Percentiles rank a stretch among this genome's conserved stretches.
phyloP scores from a whole-genome alignment of 2,329 filamentous ascomycete species.

The Aspergillus versicolor region DNA sequence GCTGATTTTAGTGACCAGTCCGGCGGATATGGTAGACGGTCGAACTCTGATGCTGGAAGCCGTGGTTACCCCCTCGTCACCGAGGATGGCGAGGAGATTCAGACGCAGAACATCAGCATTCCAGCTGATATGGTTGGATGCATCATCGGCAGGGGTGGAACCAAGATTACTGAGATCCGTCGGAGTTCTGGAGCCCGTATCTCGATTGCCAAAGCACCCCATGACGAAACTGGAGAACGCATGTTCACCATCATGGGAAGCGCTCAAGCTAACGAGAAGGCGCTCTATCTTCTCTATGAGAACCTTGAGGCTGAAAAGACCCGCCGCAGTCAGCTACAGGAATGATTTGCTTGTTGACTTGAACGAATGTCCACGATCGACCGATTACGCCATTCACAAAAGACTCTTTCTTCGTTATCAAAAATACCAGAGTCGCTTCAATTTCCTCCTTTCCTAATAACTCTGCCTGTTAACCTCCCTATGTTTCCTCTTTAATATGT shows the following conservation, averaged over 20 bases:
- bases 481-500: slow-evolving; percentile 21
- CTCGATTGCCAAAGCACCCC: slow-evolving; percentile 94
- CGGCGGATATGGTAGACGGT: slow-evolving; percentile 72
- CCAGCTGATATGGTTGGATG: slow-evolving; percentile 99
- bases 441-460: slow-evolving; percentile 14
- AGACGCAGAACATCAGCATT: slow-evolving; percentile 99
- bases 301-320: slow-evolving; percentile 99
- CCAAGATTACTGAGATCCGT: slow-evolving; percentile 98
- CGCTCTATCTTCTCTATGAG: slow-evolving; percentile 94
- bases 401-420: neutral
- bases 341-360: slow-evolving; percentile 37
- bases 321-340: slow-evolving; percentile 80
- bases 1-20: slow-evolving; percentile 91
- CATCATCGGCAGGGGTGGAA: slow-evolving; percentile 92
- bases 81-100: slow-evolving; percentile 95
- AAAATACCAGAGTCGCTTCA: slow-evolving; percentile 11
- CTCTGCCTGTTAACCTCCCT: slow-evolving; percentile 19
- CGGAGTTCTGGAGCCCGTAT: slow-evolving; percentile 95
- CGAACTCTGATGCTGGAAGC: slow-evolving; percentile 75
- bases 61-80: slow-evolving; percentile 85
- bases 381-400: neutral
- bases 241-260: slow-evolving; percentile 99
- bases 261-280: slow-evolving; percentile 89
- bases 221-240: slow-evolving; percentile 95
- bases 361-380: slow-evolving; percentile 1